Base-by-base conservation (phyloP, 768 basidiomycete species). In the Pleurotus eryngii region DNA sequence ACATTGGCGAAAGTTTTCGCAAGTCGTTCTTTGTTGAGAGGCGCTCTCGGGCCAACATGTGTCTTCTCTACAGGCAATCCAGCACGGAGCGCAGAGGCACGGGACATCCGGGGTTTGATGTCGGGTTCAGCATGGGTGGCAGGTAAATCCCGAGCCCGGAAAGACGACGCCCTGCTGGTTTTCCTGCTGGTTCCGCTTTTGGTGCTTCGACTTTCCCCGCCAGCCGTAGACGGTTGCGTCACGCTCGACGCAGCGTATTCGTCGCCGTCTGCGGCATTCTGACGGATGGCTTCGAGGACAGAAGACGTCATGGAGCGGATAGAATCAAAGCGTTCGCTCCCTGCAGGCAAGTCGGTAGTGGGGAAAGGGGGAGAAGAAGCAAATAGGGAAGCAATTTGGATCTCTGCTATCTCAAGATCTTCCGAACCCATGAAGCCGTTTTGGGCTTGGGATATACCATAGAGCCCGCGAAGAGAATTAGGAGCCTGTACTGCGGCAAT, bases 361-460 rank as follows among this genome's bases (percentile, higher is more conserved):
- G 85, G 86, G 73, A 92, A 92, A 0, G 89, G 89, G 3, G 92
- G 92, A 0, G 90, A 92, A 7, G 89, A 92, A 3, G 79, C 87
- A 64, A 94, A 94, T 57, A 94, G 79, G 42, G 88, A 78, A 4
- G 81, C 75, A 55, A 94, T 92, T 64, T 92, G 87, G 3, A 87
- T 75, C 70, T 93, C 91, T 9, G 92, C 92, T n/a, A 76, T 81
- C 27, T 83, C 75, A 1, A 66, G 68, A 68, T 87, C 86, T 3
- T 83, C 74, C 11, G 90, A 86, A 43, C 87, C 90, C 78, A 92
- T 88, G 54, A 94, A 65, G 0, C 77, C 88, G 70, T 90, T 89
- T 59, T 86, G 83, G 26, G 68, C 59, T 0, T 61, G 55, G 15
- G 80, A 79, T 40, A 77, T 68, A 35, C 87, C 88, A 70, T 85